Conservation (phyloP, 108 stramenopile species). For the Nitzschia sp. region DNA sequence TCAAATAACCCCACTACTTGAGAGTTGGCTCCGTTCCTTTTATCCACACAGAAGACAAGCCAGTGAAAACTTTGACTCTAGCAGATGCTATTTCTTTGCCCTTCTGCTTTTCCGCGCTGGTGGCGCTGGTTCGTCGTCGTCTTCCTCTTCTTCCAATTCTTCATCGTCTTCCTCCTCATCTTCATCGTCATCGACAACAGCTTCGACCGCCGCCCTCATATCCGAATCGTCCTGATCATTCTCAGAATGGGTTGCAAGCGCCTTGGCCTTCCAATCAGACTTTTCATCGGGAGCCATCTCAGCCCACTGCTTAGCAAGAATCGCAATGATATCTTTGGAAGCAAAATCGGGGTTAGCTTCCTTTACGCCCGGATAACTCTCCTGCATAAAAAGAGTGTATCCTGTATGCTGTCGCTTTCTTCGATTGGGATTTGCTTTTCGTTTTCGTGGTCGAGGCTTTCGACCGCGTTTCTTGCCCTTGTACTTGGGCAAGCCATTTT, state of each 20-base stretch:
- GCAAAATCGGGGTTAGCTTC: slow-evolving; percentile 26
- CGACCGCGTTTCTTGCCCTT: slow-evolving; percentile 57
- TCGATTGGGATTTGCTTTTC: slow-evolving; percentile 43
- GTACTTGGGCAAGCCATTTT: slow-evolving; percentile 55
- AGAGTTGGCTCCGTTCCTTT: too few species aligned
- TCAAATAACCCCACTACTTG: too few species aligned
- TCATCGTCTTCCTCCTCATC: slow-evolving; percentile 32
- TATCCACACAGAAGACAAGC: too few species aligned
- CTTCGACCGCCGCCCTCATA: slow-evolving; percentile 6
- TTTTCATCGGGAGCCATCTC: slow-evolving; percentile 28
- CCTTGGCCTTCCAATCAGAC: slow-evolving; percentile 40
- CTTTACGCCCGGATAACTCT: slow-evolving; percentile 43
- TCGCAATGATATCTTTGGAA: slow-evolving; percentile 40
- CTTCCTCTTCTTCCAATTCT: slow-evolving; percentile 18
- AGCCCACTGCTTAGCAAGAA: slow-evolving; percentile 51
- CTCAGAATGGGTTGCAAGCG: slow-evolving; percentile 11
- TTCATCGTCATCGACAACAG: slow-evolving; percentile 14
- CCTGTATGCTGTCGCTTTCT: slow-evolving; percentile 49
- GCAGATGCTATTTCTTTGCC: not conserved
- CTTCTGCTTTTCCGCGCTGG: slow-evolving; percentile 17
- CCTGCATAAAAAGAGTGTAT: slow-evolving; percentile 52
- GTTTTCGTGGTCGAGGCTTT: slow-evolving; percentile 47
- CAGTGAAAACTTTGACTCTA: too few species aligned
- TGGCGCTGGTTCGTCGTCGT: slow-evolving; percentile 23
- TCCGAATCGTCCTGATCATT: slow-evolving; percentile 19